Conservation (phyloP, 208 protist species). For the Porcisia hertigi region DNA sequence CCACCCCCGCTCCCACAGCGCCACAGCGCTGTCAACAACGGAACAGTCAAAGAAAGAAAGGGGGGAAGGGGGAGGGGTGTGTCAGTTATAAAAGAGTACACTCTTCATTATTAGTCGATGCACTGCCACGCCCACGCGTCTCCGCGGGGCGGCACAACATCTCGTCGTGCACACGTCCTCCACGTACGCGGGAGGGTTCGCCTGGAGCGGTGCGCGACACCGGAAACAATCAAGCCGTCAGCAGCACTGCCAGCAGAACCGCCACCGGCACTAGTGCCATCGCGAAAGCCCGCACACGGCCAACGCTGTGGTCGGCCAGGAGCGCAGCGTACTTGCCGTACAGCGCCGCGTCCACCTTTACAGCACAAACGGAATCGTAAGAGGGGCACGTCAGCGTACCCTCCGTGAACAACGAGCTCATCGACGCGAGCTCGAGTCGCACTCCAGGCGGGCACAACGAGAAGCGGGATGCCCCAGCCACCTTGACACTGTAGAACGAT, state of each 20-base stretch:
- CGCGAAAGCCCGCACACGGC: neutral
- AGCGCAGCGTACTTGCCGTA: neutral
- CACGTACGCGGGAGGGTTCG: too few relatives aligned
- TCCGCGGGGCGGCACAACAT: too few relatives aligned
- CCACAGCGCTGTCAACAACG: too few relatives aligned
- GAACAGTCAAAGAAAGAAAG: too few relatives aligned
- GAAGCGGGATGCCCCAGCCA: slow-evolving; percentile 9
- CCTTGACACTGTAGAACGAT: slow-evolving; percentile 16
- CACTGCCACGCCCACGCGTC: too few relatives aligned
- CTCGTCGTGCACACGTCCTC: too few relatives aligned
- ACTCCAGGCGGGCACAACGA: slow-evolving; percentile 13
- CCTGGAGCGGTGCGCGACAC: slow-evolving; percentile 9
- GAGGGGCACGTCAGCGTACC: slow-evolving; percentile 34
- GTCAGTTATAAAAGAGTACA: too few relatives aligned
- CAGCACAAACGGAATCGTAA: slow-evolving; percentile 30
- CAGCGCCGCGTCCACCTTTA: neutral
- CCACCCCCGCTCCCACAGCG: too few relatives aligned
- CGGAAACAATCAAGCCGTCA: neutral
- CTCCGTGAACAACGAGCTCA: slow-evolving; percentile 15
- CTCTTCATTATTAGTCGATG: too few relatives aligned
- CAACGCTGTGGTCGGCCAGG: neutral
- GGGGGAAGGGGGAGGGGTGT: too few relatives aligned
- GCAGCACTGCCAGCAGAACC: neutral
- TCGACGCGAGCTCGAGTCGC: neutral
- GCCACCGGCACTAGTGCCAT: neutral